A percentile compares a stretch with the other conserved stretches of the same genome.
Conservation (phyloP, 2,329 filamentous ascomycete genomes). For the Nemania sp. region DNA sequence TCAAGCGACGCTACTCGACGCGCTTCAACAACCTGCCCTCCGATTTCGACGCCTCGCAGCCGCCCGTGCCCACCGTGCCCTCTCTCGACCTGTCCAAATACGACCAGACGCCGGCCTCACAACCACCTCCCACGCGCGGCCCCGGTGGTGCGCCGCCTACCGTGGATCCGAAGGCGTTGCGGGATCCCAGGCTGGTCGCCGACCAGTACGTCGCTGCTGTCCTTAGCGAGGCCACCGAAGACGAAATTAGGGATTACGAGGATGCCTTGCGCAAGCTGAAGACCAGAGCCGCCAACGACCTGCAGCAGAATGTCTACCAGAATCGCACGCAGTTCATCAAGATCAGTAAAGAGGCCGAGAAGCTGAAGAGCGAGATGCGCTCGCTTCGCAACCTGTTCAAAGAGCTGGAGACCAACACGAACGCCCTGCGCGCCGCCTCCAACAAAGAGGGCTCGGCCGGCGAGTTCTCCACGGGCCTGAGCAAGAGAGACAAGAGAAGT, state of each 20-base stretch:
- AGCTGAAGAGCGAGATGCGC: conserved; percentile 94
- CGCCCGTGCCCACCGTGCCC: conserved; percentile 72
- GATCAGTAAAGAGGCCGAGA: conserved; percentile 98
- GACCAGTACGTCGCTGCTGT: conserved; percentile 78
- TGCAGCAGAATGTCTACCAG: conserved; percentile 95
- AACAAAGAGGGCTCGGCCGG: conserved; percentile 54
- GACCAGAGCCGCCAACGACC: conserved; percentile 74
- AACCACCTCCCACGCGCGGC: conserved; percentile 57
- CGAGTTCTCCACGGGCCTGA: conserved; percentile 58
- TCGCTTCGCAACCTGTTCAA: conserved; percentile 88
- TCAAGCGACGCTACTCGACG: conserved; percentile 93
- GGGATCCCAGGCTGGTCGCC: conserved; percentile 75
- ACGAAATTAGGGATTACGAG: conserved; percentile 84
- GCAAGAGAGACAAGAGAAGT: conserved; percentile 80
- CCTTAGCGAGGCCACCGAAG: conserved; percentile 82
- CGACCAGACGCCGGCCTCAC: conserved; percentile 50
- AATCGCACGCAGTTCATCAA: conserved; percentile 99
- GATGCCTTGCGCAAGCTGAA: conserved; percentile 75
- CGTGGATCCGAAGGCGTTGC: conserved; percentile 76
- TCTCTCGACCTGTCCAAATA: conserved; percentile 57
- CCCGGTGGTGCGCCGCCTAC: conserved; percentile 58
- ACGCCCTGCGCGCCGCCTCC: conserved; percentile 64
- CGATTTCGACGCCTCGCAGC: conserved; percentile 69
- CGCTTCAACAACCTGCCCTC: conserved; percentile 79
- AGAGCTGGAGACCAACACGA: conserved; percentile 81